These are phyloP conservation scores for Phellopilus nigrolimitatus DNA, from an alignment of 1,284 basidiomycete species.

Conservation along the genomic window DNA sequence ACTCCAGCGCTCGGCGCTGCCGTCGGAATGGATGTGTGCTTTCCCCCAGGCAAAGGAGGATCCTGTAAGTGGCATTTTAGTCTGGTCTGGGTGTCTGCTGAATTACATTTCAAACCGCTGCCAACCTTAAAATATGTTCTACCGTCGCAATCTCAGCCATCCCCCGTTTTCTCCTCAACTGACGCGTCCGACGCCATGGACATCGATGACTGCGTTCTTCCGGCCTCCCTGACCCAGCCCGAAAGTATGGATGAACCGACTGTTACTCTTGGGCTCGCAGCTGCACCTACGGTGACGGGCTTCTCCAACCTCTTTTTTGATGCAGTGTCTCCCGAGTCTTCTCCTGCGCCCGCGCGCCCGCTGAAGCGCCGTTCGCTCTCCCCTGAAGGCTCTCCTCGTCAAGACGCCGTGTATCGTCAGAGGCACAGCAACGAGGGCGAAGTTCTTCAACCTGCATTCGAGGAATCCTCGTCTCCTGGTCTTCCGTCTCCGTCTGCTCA, in stretches of 20 bases:
- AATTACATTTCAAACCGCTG: conserved; percentile 4
- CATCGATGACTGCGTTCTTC: conserved; percentile 28
- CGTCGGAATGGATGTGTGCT: conserved; percentile 53
- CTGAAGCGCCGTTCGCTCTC: conserved; percentile 71
- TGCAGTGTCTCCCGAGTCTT: conserved; percentile 45
- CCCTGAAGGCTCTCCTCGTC: conserved; percentile 44
- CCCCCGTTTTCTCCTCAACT: background rate
- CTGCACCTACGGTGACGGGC: conserved; percentile 45
- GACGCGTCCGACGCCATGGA: conserved; percentile 25
- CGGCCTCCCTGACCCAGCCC: conserved; percentile 31
- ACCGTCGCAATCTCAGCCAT: conserved; percentile 11
- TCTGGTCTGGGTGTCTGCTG: conserved; percentile 3
- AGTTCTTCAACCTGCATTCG: conserved; percentile 12
- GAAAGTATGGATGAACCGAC: conserved; percentile 12
- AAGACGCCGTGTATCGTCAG: conserved; percentile 32
- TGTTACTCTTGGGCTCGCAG: conserved; percentile 35
- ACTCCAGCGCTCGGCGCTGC: conserved; percentile 55
- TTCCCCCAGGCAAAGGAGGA: conserved; percentile 9
- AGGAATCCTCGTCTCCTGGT: conserved; percentile 52
- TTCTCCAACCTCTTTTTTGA: conserved; percentile 62
- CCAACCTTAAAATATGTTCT: conserved; percentile 1
- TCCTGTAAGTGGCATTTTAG: conserved; percentile 28
- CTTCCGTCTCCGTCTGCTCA: conserved; percentile 54
- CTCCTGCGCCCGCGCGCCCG: conserved; percentile 38
- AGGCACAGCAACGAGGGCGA: conserved; percentile 27